phyloP scores from a whole-genome alignment of 179 eudicot species.

The Monotropa hypopitys region DNA sequence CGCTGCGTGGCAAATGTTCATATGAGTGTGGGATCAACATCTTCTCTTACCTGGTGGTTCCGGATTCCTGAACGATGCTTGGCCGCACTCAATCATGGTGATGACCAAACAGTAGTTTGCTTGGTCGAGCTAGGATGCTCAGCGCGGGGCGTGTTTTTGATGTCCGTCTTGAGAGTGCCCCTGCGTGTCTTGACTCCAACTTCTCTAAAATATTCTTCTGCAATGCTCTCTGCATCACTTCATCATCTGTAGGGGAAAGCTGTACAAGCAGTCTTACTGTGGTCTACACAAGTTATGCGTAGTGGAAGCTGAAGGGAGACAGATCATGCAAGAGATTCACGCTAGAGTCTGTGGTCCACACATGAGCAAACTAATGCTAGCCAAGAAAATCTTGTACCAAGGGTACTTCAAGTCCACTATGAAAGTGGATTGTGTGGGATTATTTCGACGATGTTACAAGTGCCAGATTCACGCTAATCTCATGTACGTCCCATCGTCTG shows the following conservation, averaged over 20 bases:
- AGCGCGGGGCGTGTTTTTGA: too few relatives aligned
- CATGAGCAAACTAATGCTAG: not conserved
- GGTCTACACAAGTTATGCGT: not conserved
- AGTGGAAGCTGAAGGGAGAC: not conserved
- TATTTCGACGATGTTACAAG: not conserved
- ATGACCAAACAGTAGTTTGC: too few relatives aligned
- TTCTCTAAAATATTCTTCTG: too few relatives aligned
- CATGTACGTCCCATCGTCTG: not conserved
- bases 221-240: too few relatives aligned
- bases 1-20: too few relatives aligned
- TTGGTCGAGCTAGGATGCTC: too few relatives aligned
- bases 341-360: not conserved
- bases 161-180: too few relatives aligned
- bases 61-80: too few relatives aligned
- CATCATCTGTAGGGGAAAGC: not conserved
- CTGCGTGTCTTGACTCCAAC: too few relatives aligned
- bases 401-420: not conserved
- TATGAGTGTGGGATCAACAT: too few relatives aligned
- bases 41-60: too few relatives aligned
- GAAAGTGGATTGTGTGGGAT: not conserved
- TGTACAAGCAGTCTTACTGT: not conserved
- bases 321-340: not conserved
- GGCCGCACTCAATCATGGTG: too few relatives aligned
- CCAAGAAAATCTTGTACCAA: not conserved
- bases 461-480: not conserved